Evolutionary conservation across 2,329 filamentous ascomycete genomes (phyloP), one percentile per base, ranked within the genome.

Genomic region (Diaporthe eres): DNA sequence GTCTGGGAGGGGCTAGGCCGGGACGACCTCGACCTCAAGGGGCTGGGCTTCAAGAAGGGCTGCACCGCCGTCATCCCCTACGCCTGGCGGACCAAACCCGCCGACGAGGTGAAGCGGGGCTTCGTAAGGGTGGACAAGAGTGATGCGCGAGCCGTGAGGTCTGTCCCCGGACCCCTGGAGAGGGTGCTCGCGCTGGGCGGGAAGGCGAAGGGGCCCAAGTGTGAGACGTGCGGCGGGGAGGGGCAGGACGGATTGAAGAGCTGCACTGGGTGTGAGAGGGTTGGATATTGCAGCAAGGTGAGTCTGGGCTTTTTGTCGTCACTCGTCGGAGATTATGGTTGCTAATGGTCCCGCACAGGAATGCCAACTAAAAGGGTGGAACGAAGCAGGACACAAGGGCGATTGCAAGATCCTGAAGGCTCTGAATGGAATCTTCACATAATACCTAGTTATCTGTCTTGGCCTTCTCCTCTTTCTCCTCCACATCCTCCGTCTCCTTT

Each of bases 211-310:
- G 78, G 76, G 68, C 71, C 37, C 31, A 63, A 37, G 42, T 84
- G 83, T 77, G 81, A 75, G 72, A 78, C 49, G 8, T 84, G 84
- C 42, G 70, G 70, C 47, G 80, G 76, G 51, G 81, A 77, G 63
- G 82, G 79, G 22, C 80, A 79, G 71, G 80, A 77, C n/a, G 65
- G 73, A 72, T 72, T 86, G 77, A 83, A 81, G 79, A 84, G 80
- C 78, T 88, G 87, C 77, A 86, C 84, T 15, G 86, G 85, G 12
- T 88, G 87, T 77, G 83, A 82, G 34, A 82, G 82, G 77, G 84
- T 82, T n/a, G 82, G 81, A 75, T 89, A 89, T 79, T 88, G 87
- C 75, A 81, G 84, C 37, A 87, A 87, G 85, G 87, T 87, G 73
- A 82, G 83, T 80, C 13, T 39, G 6, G 17, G 42, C 19, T 25